Evolutionary conservation across 495 filamentous ascomycete genomes (phyloP).

Genomic region (Penicillium cataractarum): DNA sequence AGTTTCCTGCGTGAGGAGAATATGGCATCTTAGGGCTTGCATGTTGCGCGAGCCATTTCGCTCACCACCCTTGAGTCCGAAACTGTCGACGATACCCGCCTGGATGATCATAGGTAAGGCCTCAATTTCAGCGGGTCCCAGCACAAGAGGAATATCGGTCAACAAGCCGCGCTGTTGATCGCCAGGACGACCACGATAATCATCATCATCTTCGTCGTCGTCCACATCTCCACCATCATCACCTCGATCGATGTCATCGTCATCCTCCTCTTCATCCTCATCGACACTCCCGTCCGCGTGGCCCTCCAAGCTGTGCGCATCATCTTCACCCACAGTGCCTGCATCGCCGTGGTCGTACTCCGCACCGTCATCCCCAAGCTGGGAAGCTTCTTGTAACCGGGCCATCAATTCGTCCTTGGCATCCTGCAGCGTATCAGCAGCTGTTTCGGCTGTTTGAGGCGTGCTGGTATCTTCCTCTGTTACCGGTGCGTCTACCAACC

Average conservation of each 20-base stretch:
- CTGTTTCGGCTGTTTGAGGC: constrained; percentile 57
- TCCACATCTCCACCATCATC: constrained; percentile 27
- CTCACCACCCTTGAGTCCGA: constrained; percentile 49
- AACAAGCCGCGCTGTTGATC: constrained; percentile 84
- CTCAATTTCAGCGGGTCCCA: constrained; percentile 92
- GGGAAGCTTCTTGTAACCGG: constrained; percentile 54
- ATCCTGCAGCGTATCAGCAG: constrained; percentile 55
- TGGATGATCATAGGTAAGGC: constrained; percentile 94
- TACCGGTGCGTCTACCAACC: constrained; percentile 42
- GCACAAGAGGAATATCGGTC: constrained; percentile 90
- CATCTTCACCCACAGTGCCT: constrained; percentile 50
- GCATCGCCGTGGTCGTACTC: constrained; percentile 55
- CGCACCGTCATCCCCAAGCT: constrained; percentile 46
- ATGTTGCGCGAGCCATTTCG: constrained; percentile 72
- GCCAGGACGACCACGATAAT: constrained; percentile 79
- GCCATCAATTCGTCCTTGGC: constrained; percentile 64
- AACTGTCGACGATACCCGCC: constrained; percentile 72
- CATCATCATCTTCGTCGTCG: constrained; percentile 63
- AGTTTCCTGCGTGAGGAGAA: constrained; percentile 81
- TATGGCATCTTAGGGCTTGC: constrained; percentile 83
- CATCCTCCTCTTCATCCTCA: constrained; percentile 62
- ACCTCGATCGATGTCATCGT: constrained; percentile 28
- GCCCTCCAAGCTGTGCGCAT: constrained; percentile 48
- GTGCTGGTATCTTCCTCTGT: constrained; percentile 54
- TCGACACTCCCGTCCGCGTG: constrained; percentile 59